Percentiles rank a stretch among this genome's conserved stretches.
Conservation (phyloP, 164 flowering plant species). For the Protea cynaroides region DNA sequence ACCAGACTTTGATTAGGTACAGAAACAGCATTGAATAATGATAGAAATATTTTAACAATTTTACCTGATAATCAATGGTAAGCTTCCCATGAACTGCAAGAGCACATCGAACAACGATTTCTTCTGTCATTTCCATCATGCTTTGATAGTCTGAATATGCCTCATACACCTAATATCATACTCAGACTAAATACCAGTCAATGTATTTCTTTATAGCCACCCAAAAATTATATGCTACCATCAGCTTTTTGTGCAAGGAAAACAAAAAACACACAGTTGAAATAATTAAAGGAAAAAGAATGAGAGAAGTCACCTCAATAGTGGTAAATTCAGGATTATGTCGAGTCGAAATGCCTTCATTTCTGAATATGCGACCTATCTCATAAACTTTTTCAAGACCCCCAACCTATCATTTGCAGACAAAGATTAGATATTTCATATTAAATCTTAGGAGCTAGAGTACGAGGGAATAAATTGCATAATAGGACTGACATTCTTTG, state of each 20-base stretch:
- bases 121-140: conserved; percentile 96
- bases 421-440: background rate
- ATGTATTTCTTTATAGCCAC: conserved; percentile 8
- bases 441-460: too few relatives aligned
- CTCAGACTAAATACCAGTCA: conserved; percentile 22
- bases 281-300: background rate
- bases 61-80: conserved; percentile 85
- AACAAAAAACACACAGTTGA: background rate
- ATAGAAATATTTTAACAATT: background rate
- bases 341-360: conserved; percentile 96
- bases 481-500: too few relatives aligned
- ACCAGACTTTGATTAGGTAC: too few relatives aligned
- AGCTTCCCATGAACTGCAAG: conserved; percentile 85
- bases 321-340: conserved; percentile 99
- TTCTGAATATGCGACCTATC: conserved; percentile 92
- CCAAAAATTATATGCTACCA: background rate
- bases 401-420: conserved; percentile 60
- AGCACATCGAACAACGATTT: conserved; percentile 77
- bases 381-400: conserved; percentile 96
- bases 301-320: conserved; percentile 60
- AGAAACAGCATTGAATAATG: too few relatives aligned
- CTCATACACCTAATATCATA: conserved; percentile 77
- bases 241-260: conserved; percentile 6
- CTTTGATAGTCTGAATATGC: conserved; percentile 94
- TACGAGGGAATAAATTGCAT: too few relatives aligned